Evolutionary conservation across 345 rosid genomes (phyloP).

Genomic region (Moricandia moricandioides): DNA sequence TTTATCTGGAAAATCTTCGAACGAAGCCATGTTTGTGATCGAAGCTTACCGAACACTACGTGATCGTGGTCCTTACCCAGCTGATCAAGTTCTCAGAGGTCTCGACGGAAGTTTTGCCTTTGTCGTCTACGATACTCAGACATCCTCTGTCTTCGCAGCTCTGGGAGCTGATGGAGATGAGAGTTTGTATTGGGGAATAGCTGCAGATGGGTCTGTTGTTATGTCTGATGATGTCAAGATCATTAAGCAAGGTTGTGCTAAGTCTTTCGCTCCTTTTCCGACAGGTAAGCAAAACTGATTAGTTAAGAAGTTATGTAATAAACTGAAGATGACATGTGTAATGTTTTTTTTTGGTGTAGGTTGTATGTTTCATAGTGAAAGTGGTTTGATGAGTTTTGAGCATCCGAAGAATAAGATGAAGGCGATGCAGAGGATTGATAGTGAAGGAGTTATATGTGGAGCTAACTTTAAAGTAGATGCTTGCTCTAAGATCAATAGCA

Average conservation of each 20-base stretch:
- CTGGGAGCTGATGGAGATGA: slow-evolving; percentile 79
- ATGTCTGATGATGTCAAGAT: slow-evolving; percentile 73
- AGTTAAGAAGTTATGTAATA: not conserved
- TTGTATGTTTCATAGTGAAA: slow-evolving; percentile 81
- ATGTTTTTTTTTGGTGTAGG: slow-evolving; percentile 37
- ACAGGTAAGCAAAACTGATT: slow-evolving; percentile 32
- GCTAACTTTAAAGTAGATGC: slow-evolving; percentile 82
- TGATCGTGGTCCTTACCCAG: slow-evolving; percentile 94
- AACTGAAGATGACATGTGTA: not conserved
- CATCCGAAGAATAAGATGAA: slow-evolving; percentile 73
- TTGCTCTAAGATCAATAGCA: slow-evolving; percentile 50
- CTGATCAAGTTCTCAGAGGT: slow-evolving; percentile 81
- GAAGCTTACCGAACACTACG: slow-evolving; percentile 82
- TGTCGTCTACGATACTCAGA: slow-evolving; percentile 72
- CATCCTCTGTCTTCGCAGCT: slow-evolving; percentile 71
- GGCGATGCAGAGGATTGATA: slow-evolving; percentile 89
- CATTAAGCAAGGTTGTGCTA: slow-evolving; percentile 81
- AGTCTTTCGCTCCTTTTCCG: slow-evolving; percentile 89
- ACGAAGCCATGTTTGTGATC: slow-evolving; percentile 78
- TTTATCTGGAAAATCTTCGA: slow-evolving; percentile 52
- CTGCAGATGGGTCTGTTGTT: slow-evolving; percentile 81
- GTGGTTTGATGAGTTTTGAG: slow-evolving; percentile 87
- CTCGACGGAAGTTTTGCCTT: slow-evolving; percentile 86
- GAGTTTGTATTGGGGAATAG: slow-evolving; percentile 82
- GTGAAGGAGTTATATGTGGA: slow-evolving; percentile 86